Evolutionary conservation across 2,329 filamentous ascomycete species (phyloP).

Genomic region (Ilyonectria sp.): DNA sequence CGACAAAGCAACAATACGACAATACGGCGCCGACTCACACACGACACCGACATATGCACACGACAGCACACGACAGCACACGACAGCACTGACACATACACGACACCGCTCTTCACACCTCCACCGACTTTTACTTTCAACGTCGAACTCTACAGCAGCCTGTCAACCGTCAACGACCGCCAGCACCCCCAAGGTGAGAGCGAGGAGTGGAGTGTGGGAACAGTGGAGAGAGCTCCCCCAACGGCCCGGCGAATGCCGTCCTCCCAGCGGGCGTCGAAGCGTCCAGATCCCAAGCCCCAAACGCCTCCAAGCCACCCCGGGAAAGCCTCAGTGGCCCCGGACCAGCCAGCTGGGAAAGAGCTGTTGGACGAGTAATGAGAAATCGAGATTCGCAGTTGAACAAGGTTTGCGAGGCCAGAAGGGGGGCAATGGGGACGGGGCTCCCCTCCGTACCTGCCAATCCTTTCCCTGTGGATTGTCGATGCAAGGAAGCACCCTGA

Average conservation of each 20-base stretch:
- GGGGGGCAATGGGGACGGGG: background rate
- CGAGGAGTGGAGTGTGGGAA: background rate
- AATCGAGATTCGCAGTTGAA: background rate
- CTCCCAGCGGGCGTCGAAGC: slow-evolving; percentile 33
- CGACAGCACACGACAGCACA: background rate
- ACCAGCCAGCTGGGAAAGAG: background rate
- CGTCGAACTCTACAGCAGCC: background rate
- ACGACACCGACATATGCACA: background rate
- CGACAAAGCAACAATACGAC: no score
- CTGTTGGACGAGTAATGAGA: background rate
- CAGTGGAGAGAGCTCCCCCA: slow-evolving; percentile 17
- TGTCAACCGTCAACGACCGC: background rate
- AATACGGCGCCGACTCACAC: background rate
- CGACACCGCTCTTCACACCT: background rate
- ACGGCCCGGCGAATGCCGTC: slow-evolving; percentile 42
- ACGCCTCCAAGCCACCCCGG: slow-evolving; percentile 28
- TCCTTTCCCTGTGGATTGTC: background rate
- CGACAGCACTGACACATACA: background rate
- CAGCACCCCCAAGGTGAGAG: background rate
- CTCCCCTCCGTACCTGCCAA: slow-evolving; percentile 3
- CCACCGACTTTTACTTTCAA: slow-evolving; percentile 2
- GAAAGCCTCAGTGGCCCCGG: slow-evolving; percentile 1
- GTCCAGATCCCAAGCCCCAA: slow-evolving; percentile 40
- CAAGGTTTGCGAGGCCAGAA: background rate
- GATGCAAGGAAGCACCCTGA: background rate